Evolutionary conservation across 2,329 filamentous ascomycete species (phyloP), one percentile per base, ranked within the genome.

Genomic region (Ophidiomyces ophidiicola): DNA sequence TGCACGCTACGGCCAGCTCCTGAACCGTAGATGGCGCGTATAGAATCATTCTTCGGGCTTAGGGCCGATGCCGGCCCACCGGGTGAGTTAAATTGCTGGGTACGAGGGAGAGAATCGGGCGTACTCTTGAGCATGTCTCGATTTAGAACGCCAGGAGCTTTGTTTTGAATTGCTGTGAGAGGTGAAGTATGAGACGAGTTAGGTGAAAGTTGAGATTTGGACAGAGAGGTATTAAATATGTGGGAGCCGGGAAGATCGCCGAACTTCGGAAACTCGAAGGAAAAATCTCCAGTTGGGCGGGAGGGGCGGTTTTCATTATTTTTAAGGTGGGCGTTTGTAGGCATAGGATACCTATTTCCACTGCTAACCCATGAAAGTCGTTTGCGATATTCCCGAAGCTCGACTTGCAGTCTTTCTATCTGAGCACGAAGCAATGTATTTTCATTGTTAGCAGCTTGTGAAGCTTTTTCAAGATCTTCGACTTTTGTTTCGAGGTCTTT

Each of bases 251-350:
- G 72, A 18, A 92, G 71, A 43, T 78, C 72, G 32, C 90, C 90
- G 53, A 98, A 96, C 56, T 82, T 87, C 48, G 90, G 88, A 48
- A 96, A 96, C 50, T 96, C 88, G 51, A 98, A 96, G 49, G 88
- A 80, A 56, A 96, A 96, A 56, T 81, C 86, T 57, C 82, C 80
- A 25, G 28, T 32, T 20, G 19, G 11, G 49, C 76, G 79, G 58
- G 51, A 70, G 64, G 52, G 71, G 66, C 59, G 62, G 15, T 53
- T 61, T 42, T 65, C 60, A 53, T 58, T 58, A 21, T 61, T 61
- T 10, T 67, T 68, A 44, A 66, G 63, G 17, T 63, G 58, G 37
- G 59, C 31, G 12, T 36, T 49, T 4, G 59, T 57, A 26, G 70
- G 61, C 8, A 69, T 67, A n/a, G 70, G 69, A 12, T 69, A 42